Percentiles rank a stretch among this genome's conserved stretches.
Evolutionary conservation across 768 basidiomycete genomes (phyloP).

Genomic region (Tulasnella sp.): DNA sequence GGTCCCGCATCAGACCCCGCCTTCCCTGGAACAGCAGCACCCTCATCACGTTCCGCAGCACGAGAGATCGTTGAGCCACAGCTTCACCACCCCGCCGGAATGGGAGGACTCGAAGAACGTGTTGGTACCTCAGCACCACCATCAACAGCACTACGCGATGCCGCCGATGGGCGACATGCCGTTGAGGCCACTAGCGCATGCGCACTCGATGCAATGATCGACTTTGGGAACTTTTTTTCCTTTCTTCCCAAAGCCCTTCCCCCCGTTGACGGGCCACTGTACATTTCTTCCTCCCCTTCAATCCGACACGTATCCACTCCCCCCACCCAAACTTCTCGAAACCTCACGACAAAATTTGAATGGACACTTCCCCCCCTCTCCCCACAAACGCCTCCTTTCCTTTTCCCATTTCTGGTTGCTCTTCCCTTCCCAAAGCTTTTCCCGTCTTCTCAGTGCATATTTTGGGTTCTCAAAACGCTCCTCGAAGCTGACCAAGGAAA

Average conservation of each 20-base stretch:
- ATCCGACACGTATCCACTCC: background rate
- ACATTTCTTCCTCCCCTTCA: background rate
- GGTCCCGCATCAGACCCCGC: background rate
- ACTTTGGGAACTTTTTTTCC: background rate
- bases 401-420: slow-evolving; percentile 7
- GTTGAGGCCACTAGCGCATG: slow-evolving; percentile 21
- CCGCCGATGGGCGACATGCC: slow-evolving; percentile 21
- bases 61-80: slow-evolving; percentile 9
- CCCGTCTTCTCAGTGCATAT: background rate
- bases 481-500: background rate
- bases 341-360: slow-evolving; percentile 12
- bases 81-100: background rate
- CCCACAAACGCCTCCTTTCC: background rate
- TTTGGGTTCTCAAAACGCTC: background rate
- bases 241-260: no score
- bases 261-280: slow-evolving; percentile 8
- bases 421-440: background rate
- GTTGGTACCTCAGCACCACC: slow-evolving; percentile 7
- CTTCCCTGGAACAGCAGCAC: background rate
- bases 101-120: slow-evolving; percentile 24
- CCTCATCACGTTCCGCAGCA: slow-evolving; percentile 10
- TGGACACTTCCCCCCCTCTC: background rate
- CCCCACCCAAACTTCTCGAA: background rate
- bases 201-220: slow-evolving; percentile 15
- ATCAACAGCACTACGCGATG: background rate